Conservation (phyloP, 202 grass and related monocot species). For the Brachypodium distachyon region DNA sequence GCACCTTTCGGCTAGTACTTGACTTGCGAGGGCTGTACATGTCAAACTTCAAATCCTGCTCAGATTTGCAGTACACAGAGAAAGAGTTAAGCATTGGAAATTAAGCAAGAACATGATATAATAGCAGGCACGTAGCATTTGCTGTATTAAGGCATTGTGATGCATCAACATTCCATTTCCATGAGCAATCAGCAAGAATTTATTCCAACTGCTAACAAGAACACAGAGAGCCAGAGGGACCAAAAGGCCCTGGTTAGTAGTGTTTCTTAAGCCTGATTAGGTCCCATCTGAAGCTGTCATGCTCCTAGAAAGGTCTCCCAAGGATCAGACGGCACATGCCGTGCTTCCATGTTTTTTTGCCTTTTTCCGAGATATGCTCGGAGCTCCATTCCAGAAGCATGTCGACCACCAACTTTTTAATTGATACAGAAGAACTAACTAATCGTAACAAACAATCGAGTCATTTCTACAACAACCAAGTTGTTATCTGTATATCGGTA, state of each 20-base stretch:
- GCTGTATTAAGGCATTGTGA: background rate
- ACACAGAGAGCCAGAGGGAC: background rate
- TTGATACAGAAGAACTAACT: background rate
- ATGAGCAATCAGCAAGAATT: background rate
- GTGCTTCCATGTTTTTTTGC: background rate
- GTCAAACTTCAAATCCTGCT: conserved; percentile 45
- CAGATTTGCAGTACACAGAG: background rate
- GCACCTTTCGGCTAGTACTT: conserved; percentile 54
- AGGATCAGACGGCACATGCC: background rate
- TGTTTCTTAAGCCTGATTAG: background rate
- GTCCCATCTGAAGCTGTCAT: conserved; percentile 25
- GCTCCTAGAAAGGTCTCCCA: conserved; percentile 10
- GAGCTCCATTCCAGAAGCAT: background rate
- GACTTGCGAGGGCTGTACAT: conserved; percentile 53
- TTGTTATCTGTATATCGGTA: background rate
- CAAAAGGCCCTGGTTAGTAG: background rate
- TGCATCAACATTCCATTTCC: background rate
- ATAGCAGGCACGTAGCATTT: background rate
- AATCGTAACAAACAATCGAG: background rate
- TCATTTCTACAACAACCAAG: background rate
- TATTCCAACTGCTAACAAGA: background rate
- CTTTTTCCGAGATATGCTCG: background rate
- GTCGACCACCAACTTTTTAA: background rate
- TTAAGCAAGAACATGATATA: background rate
- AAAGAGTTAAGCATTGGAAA: background rate